Conservation (phyloP, 140 eudicot genomes). For the Bidens hawaiensis region DNA sequence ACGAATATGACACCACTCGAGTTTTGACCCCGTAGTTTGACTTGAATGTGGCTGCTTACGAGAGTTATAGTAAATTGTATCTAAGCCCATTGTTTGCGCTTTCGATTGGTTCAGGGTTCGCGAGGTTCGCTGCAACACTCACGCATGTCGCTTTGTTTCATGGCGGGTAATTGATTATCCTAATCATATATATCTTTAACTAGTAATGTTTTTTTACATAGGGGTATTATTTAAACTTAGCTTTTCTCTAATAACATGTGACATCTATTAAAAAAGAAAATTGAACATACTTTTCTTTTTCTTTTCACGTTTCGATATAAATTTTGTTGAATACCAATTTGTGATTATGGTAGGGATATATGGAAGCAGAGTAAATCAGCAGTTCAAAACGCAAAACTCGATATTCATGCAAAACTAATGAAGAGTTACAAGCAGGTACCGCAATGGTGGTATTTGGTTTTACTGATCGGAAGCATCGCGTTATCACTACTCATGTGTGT, state of each 20-base stretch:
- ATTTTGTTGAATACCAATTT: background rate
- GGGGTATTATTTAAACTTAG: no score
- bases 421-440: slow-evolving; percentile 80
- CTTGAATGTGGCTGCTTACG: slow-evolving; percentile 65
- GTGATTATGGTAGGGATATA: slow-evolving; percentile 48
- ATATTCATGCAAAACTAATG: slow-evolving; percentile 79
- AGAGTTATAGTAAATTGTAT: slow-evolving; percentile 74
- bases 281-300: no score
- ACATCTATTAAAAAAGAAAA: background rate
- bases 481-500: slow-evolving; percentile 75
- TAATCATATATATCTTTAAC: no score
- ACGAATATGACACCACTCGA: slow-evolving; percentile 70
- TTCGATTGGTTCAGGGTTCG: slow-evolving; percentile 93
- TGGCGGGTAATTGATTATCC: slow-evolving; percentile 58
- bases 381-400: slow-evolving; percentile 54
- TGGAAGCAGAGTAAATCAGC: slow-evolving; percentile 92
- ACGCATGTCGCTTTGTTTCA: no score
- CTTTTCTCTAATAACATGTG: no score
- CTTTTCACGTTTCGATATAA: no score
- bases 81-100: slow-evolving; percentile 92
- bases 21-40: slow-evolving; percentile 80
- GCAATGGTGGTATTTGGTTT: slow-evolving; percentile 82
- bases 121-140: slow-evolving; percentile 89
- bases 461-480: slow-evolving; percentile 57
- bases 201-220: no score